A percentile compares a stretch with the other conserved stretches of the same genome.
Evolutionary conservation across 2,329 filamentous ascomycete species (phyloP).

Genomic region (Aspergillus sojae): DNA sequence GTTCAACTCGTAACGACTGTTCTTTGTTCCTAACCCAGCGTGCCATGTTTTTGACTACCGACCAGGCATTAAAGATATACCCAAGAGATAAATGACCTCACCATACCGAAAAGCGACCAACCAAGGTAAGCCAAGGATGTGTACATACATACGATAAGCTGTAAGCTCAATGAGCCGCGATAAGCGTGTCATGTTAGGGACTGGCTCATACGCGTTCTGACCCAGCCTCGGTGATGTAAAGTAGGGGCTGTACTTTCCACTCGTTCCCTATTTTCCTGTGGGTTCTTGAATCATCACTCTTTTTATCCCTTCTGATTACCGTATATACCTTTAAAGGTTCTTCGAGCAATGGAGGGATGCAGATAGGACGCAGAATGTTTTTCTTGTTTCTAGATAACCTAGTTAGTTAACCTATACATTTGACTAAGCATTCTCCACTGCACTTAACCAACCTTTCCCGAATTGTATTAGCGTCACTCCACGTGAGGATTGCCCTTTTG

Average conservation of each 20-base stretch:
- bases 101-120: neutral
- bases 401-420: neutral
- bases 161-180: constrained; percentile 4
- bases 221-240: neutral
- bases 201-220: neutral
- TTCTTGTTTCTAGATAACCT: neutral
- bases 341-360: neutral
- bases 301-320: neutral
- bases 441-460: neutral
- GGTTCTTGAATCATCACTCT: no score
- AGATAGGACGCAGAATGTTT: neutral
- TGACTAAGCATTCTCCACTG: neutral
- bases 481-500: constrained; percentile 10
- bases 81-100: neutral
- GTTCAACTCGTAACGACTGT: constrained; percentile 1
- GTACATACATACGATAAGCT: neutral
- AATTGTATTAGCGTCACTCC: neutral
- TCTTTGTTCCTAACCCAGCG: neutral
- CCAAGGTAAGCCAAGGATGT: neutral
- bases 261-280: neutral
- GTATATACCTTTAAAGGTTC: neutral
- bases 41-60: neutral
- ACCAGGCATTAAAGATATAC: neutral
- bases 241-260: neutral
- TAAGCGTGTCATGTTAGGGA: neutral